phyloP scores from a whole-genome alignment of 768 basidiomycete genomes.

The Suillus americanus region DNA sequence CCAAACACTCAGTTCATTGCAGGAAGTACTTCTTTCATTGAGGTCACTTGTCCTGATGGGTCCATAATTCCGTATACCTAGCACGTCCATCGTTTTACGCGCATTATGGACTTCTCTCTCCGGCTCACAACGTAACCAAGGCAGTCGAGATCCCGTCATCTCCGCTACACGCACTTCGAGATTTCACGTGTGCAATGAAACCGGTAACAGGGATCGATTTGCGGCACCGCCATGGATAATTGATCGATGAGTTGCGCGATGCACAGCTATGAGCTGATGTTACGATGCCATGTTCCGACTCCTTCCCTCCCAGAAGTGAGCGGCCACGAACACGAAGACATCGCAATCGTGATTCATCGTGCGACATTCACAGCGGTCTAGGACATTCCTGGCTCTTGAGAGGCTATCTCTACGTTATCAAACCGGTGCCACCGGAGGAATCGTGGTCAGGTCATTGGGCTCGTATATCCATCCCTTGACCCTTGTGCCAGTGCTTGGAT shows the following conservation, averaged over 20 bases:
- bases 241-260: background rate
- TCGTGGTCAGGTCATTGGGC: constrained; percentile 1
- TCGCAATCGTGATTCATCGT: background rate
- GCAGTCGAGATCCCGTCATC: background rate
- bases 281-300: background rate
- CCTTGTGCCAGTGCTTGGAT: background rate
- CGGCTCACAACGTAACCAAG: background rate
- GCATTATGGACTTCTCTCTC: background rate
- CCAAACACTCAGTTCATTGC: background rate
- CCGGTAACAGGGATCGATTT: background rate
- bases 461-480: background rate
- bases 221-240: background rate
- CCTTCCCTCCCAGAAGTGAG: background rate
- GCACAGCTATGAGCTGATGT: background rate
- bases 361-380: background rate
- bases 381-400: background rate
- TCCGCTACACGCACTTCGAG: background rate
- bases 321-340: background rate
- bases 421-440: background rate
- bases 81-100: background rate
- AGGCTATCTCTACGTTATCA: background rate
- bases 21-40: background rate
- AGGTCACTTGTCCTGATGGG: background rate
- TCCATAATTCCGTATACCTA: background rate
- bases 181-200: background rate